Conservation (phyloP, 176 grass and related monocot genomes). For the Rhynchospora pubera region DNA sequence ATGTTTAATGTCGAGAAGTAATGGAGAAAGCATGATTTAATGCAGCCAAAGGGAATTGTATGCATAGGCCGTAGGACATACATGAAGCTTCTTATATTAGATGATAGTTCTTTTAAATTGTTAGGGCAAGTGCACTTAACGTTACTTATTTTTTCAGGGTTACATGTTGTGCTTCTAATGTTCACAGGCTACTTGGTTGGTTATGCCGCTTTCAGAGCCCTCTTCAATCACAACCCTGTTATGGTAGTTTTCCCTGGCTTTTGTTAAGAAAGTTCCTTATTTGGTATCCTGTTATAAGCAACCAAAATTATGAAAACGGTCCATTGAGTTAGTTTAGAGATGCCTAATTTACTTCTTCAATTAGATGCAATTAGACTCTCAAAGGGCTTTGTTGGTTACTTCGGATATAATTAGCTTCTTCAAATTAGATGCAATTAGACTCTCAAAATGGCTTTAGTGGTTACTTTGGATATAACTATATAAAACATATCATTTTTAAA, state of each 20-base stretch:
- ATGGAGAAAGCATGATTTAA: background rate
- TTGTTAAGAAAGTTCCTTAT: no score
- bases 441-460: background rate
- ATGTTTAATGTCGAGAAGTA: background rate
- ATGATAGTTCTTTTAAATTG: background rate
- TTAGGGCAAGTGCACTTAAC: background rate
- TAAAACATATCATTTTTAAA: background rate
- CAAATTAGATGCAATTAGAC: background rate
- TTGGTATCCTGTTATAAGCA: no score
- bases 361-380: background rate
- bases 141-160: conserved; percentile 31
- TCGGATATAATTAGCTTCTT: background rate
- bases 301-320: background rate
- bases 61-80: no score
- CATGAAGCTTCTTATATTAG: no score
- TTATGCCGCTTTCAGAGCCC: conserved; percentile 59
- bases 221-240: conserved; percentile 68
- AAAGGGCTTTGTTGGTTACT: background rate
- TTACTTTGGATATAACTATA: background rate
- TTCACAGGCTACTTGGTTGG: conserved; percentile 94
- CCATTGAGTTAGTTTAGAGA: background rate
- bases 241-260: conserved; percentile 47
- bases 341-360: background rate
- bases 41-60: no score
- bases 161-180: conserved; percentile 79